Conservation (phyloP, 2,329 filamentous ascomycete genomes). For the Dothideomycetes sp. region DNA sequence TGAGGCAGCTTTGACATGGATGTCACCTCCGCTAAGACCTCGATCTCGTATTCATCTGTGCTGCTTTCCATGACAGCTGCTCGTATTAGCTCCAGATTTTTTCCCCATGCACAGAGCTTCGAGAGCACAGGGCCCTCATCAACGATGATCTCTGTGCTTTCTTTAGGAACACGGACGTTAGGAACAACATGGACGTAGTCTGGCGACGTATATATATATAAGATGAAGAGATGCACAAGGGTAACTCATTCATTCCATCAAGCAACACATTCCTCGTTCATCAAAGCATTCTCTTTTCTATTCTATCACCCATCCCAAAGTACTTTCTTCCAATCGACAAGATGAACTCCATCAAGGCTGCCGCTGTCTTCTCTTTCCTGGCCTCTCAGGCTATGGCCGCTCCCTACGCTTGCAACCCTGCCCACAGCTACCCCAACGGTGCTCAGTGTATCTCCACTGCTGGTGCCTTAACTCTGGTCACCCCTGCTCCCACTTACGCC, state of each 20-base stretch:
- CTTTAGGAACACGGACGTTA: slow-evolving; percentile 9
- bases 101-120: background rate
- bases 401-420: slow-evolving; percentile 19
- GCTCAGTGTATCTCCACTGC: slow-evolving; percentile 13
- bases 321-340: background rate
- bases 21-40: slow-evolving; percentile 3
- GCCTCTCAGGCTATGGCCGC: slow-evolving; percentile 7
- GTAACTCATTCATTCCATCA: background rate
- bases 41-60: background rate
- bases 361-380: slow-evolving; percentile 11
- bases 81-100: slow-evolving; percentile 6
- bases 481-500: slow-evolving; percentile 5
- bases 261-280: no score
- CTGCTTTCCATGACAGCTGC: background rate
- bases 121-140: background rate
- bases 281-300: background rate
- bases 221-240: background rate
- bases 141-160: slow-evolving; percentile 5
- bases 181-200: background rate
- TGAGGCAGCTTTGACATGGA: no score
- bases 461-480: slow-evolving; percentile 18
- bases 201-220: background rate
- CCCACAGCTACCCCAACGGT: slow-evolving; percentile 12
- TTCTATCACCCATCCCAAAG: background rate
- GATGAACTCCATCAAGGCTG: slow-evolving; percentile 13